phyloP scores from a whole-genome alignment of 495 filamentous ascomycete genomes.

The Astrothelium macrocarpum region DNA sequence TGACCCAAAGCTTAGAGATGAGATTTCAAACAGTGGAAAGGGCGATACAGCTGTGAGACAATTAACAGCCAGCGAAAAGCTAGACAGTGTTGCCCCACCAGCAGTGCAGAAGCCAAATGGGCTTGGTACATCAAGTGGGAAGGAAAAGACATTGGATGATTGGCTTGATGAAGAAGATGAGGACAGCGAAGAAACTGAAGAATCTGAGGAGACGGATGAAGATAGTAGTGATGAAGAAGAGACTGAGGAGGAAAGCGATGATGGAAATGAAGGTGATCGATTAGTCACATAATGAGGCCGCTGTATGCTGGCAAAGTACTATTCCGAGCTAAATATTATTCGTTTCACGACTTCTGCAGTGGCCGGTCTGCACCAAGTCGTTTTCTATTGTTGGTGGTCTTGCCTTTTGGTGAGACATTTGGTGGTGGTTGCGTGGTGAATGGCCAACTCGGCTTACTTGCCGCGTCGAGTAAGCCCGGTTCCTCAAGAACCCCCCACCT shows the following conservation, averaged over 20 bases:
- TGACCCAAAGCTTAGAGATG: constrained; percentile 57
- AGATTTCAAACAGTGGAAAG: constrained; percentile 16
- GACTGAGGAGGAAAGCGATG: constrained; percentile 40
- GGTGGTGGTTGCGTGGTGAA: no score
- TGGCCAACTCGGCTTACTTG: neutral
- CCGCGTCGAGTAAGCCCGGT: neutral
- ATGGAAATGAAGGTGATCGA: constrained; percentile 37
- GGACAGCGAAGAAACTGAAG: constrained; percentile 41
- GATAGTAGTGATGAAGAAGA: constrained; percentile 39
- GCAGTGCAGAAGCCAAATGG: constrained; percentile 16
- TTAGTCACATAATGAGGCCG: constrained; percentile 30
- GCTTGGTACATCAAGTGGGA: constrained; percentile 11
- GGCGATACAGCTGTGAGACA: constrained; percentile 30
- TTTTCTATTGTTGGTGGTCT: no score
- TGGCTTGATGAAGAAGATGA: constrained; percentile 68
- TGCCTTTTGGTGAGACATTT: no score
- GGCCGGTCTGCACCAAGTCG: neutral
- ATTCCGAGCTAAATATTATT: neutral
- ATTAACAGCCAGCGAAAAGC: constrained; percentile 17
- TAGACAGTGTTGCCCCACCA: constrained; percentile 12
- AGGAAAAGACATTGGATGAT: constrained; percentile 73
- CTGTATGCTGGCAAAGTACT: neutral
- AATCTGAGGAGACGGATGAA: constrained; percentile 36
- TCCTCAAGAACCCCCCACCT: neutral
- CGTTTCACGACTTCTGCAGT: neutral